A percentile compares a stretch with the other conserved stretches of the same genome.
Conservation (phyloP, 2,329 filamentous ascomycete genomes). For the Aspergillus sp. region DNA sequence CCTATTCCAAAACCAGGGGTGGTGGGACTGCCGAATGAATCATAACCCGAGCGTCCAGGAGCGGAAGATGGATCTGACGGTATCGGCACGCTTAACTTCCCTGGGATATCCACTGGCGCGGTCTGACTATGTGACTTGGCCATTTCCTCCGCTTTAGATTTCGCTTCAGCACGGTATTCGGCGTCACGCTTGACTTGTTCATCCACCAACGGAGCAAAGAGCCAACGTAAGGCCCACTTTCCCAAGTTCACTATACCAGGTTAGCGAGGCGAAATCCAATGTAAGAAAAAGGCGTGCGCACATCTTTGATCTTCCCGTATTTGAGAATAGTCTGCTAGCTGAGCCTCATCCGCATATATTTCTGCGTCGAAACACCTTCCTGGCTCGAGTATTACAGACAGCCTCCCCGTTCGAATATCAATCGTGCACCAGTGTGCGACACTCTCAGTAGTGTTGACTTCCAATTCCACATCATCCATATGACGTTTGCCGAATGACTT, state of each 20-base stretch:
- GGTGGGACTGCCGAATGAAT: constrained; percentile 58
- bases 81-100: constrained; percentile 30
- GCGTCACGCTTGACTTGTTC: constrained; percentile 86
- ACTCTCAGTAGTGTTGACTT: constrained; percentile 83
- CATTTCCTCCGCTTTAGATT: constrained; percentile 62
- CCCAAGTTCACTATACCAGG: constrained; percentile 75
- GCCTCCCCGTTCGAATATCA: constrained; percentile 85
- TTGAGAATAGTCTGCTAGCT: constrained; percentile 69
- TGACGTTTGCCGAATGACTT: constrained; percentile 92
- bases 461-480: constrained; percentile 83
- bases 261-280: background rate
- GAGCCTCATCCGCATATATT: constrained; percentile 89
- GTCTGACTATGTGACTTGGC: constrained; percentile 60
- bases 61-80: constrained; percentile 40
- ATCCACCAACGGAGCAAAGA: constrained; percentile 85
- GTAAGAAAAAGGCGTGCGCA: constrained; percentile 46
- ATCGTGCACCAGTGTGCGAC: constrained; percentile 96
- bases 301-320: constrained; percentile 93
- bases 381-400: constrained; percentile 88
- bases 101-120: constrained; percentile 59
- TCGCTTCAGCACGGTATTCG: constrained; percentile 66
- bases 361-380: constrained; percentile 98
- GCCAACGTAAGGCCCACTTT: constrained; percentile 91
- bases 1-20: constrained; percentile 80
- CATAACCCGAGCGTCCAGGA: constrained; percentile 60